Conservation (phyloP, 2,329 filamentous ascomycete species). For the Calonectria pseudoreteaudii region DNA sequence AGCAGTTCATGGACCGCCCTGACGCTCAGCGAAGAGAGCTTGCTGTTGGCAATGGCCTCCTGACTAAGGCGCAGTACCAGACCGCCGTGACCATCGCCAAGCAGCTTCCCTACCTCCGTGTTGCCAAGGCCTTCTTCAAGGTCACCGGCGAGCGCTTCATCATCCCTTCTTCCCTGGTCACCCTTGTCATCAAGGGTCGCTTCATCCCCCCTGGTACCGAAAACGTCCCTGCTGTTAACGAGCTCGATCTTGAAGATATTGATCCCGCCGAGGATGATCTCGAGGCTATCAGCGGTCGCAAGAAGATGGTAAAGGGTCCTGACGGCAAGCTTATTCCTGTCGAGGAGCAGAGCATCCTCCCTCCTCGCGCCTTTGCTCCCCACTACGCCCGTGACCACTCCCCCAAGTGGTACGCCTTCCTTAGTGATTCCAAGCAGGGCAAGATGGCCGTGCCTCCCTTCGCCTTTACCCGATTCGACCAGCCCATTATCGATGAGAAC, state of each 20-base stretch:
- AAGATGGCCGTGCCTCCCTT: slow-evolving; percentile 98
- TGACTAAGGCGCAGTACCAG: slow-evolving; percentile 82
- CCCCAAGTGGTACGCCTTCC: slow-evolving; percentile 93
- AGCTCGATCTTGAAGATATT: slow-evolving; percentile 86
- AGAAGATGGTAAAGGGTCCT: slow-evolving; percentile 74
- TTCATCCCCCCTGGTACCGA: slow-evolving; percentile 88
- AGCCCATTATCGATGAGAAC: slow-evolving; percentile 82
- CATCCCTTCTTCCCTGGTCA: slow-evolving; percentile 91
- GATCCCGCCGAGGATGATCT: slow-evolving; percentile 94
- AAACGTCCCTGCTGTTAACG: slow-evolving; percentile 79
- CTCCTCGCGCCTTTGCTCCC: slow-evolving; percentile 89
- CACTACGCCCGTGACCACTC: slow-evolving; percentile 91
- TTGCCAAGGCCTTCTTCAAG: slow-evolving; percentile 98
- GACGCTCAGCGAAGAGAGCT: slow-evolving; percentile 79
- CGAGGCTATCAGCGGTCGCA: slow-evolving; percentile 84
- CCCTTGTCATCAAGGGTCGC: slow-evolving; percentile 93
- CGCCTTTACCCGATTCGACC: slow-evolving; percentile 93
- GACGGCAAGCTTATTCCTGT: slow-evolving; percentile 68
- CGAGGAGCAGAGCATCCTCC: slow-evolving; percentile 75
- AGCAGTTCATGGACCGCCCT: slow-evolving; percentile 89
- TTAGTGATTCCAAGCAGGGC: slow-evolving; percentile 92
- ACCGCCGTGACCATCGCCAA: slow-evolving; percentile 81
- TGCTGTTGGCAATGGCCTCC: slow-evolving; percentile 75
- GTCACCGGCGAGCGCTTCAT: slow-evolving; percentile 94
- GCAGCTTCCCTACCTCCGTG: slow-evolving; percentile 84